Evolutionary conservation across 768 basidiomycete genomes (phyloP).

Genomic region (Russula emetica): DNA sequence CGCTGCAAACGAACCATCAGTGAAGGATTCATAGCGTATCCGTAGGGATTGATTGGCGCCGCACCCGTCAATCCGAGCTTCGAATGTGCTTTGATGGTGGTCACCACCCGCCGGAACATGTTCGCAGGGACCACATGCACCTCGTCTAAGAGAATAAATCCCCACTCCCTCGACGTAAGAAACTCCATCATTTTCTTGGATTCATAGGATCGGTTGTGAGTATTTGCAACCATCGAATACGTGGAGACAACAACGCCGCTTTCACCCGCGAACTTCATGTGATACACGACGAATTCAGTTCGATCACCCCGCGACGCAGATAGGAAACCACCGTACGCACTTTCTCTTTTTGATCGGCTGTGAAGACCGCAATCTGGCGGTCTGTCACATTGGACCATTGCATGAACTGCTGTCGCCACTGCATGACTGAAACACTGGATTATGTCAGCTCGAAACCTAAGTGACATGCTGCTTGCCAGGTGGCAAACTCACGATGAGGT

Average conservation of each 20-base stretch:
- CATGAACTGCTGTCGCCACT: slow-evolving; percentile 98
- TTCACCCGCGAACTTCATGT: slow-evolving; percentile 82
- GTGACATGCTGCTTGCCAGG: background rate
- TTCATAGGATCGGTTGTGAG: slow-evolving; percentile 96
- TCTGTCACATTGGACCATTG: slow-evolving; percentile 99
- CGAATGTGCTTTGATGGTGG: slow-evolving; percentile 97
- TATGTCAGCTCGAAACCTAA: slow-evolving; percentile 20
- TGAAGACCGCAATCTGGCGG: slow-evolving; percentile 94
- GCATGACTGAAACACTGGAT: slow-evolving; percentile 84
- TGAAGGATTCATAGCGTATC: slow-evolving; percentile 5
- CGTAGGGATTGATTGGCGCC: slow-evolving; percentile 27
- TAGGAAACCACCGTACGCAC: slow-evolving; percentile 38
- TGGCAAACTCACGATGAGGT: slow-evolving; percentile 81
- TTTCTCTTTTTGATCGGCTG: slow-evolving; percentile 96
- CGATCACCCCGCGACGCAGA: slow-evolving; percentile 23
- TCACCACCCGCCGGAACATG: slow-evolving; percentile 97
- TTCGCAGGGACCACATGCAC: slow-evolving; percentile 98
- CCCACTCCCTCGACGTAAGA: slow-evolving; percentile 97
- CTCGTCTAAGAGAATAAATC: slow-evolving; percentile 95
- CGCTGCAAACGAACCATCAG: slow-evolving; percentile 45
- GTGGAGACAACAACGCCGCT: slow-evolving; percentile 98
- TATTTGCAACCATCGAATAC: slow-evolving; percentile 99
- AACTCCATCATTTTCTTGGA: slow-evolving; percentile 99
- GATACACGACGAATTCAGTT: slow-evolving; percentile 12
- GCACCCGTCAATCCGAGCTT: slow-evolving; percentile 94